These are phyloP conservation scores for Clarireedia sp. DNA, from an alignment of 2,329 filamentous ascomycete genomes.

Conservation along the genomic window DNA sequence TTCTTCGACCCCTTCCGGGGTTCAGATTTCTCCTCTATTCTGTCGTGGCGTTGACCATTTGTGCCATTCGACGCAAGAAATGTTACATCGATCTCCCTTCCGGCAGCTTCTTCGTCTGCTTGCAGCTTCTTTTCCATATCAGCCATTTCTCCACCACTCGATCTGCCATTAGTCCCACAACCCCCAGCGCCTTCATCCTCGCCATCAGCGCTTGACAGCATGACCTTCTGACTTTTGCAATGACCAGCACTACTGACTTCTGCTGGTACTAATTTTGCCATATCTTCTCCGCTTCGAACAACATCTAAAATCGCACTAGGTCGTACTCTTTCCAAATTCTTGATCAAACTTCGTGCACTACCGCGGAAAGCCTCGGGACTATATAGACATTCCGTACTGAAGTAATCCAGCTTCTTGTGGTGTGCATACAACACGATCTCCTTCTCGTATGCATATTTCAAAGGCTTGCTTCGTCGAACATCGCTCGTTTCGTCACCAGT, in stretches of 20 bases:
- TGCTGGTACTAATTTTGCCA: conserved; percentile 76
- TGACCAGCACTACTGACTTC: conserved; percentile 41
- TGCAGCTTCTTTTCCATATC: conserved; percentile 69
- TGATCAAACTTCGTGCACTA: conserved; percentile 84
- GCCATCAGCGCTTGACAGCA: conserved; percentile 27
- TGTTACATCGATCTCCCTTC: conserved; percentile 60
- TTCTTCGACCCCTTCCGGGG: conserved; percentile 19
- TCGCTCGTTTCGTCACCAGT: conserved; percentile 72
- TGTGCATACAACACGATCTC: conserved; percentile 97
- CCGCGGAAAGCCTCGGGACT: conserved; percentile 94
- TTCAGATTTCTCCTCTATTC: conserved; percentile 27
- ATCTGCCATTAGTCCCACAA: conserved; percentile 66
- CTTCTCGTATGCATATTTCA: conserved; percentile 98
- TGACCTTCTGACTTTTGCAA: conserved; percentile 38
- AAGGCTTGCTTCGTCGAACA: conserved; percentile 89
- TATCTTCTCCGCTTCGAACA: conserved; percentile 89
- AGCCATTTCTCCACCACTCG: conserved; percentile 69
- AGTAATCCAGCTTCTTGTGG: conserved; percentile 95
- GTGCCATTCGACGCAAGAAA: conserved; percentile 15
- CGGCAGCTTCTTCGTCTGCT: conserved; percentile 52
- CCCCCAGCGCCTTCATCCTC: conserved; percentile 53
- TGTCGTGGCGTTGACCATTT: conserved; percentile 21
- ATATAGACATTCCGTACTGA: conserved; percentile 97
- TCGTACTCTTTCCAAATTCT: conserved; percentile 86
- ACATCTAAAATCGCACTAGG: conserved; percentile 94